Percentiles rank a stretch among this genome's conserved stretches.
phyloP scores from a whole-genome alignment of 2,329 filamentous ascomycete species.

The Pseudofabraea citricarpa region DNA sequence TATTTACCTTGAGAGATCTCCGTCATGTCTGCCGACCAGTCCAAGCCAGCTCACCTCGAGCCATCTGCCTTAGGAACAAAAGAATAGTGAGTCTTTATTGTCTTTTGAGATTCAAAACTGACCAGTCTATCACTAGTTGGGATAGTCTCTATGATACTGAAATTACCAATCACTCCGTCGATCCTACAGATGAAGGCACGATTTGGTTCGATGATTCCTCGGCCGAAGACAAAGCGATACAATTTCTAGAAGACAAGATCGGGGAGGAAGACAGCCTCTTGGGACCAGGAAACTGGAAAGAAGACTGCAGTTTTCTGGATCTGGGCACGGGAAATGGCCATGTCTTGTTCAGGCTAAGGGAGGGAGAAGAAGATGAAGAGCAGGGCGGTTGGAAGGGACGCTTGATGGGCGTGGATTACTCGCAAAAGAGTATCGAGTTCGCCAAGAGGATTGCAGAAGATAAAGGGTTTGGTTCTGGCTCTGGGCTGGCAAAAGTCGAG shows the following conservation, averaged over 20 bases:
- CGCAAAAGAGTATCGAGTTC: slow-evolving; percentile 66
- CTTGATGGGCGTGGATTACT: slow-evolving; percentile 89
- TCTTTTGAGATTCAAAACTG: neutral
- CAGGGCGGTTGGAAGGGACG: slow-evolving; percentile 53
- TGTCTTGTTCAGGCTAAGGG: slow-evolving; percentile 75
- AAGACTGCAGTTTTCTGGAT: slow-evolving; percentile 65
- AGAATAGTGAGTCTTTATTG: slow-evolving; percentile 63
- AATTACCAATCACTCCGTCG: slow-evolving; percentile 63
- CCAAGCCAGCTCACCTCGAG: slow-evolving; percentile 61
- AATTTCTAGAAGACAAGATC: slow-evolving; percentile 39
- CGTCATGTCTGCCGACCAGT: slow-evolving; percentile 22
- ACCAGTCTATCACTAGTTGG: slow-evolving; percentile 51
- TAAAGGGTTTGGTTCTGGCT: slow-evolving; percentile 23
- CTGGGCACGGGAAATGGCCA: slow-evolving; percentile 93
- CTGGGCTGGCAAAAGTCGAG: slow-evolving; percentile 25
- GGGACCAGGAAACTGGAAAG: slow-evolving; percentile 8
- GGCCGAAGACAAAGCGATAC: slow-evolving; percentile 75
- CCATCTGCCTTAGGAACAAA: slow-evolving; percentile 79
- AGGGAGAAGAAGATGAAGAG: slow-evolving; percentile 32
- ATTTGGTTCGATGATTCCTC: slow-evolving; percentile 95
- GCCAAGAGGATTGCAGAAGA: slow-evolving; percentile 57
- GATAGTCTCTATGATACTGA: slow-evolving; percentile 69
- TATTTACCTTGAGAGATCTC: too few species aligned
- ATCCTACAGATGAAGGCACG: slow-evolving; percentile 77
- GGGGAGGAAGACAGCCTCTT: slow-evolving; percentile 10